phyloP scores from a whole-genome alignment of 306 rosid species.

The Medicago truncatula region DNA sequence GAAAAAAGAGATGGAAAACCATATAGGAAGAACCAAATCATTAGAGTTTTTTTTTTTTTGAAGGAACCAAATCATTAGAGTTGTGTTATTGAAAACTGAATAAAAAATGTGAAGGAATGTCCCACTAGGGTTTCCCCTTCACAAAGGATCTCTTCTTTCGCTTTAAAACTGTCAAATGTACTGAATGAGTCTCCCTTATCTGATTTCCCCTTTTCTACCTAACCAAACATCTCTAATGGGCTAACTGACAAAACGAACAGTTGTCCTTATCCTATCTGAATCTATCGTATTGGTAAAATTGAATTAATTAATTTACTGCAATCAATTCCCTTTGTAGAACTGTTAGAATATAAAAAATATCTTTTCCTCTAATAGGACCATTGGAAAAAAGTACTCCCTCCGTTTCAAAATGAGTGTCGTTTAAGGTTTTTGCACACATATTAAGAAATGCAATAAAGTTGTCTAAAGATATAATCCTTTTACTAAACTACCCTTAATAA shows the following conservation, averaged over 20 bases:
- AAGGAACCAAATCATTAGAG: background rate
- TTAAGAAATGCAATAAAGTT: no score
- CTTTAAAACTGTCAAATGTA: slow-evolving; percentile 1
- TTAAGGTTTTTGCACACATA: no score
- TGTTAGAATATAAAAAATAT: background rate
- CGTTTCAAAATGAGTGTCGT: no score
- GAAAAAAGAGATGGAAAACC: slow-evolving; percentile 21
- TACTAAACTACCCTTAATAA: no score
- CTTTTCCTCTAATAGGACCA: background rate
- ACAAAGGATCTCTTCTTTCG: background rate
- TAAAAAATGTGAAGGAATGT: background rate
- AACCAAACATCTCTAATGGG: background rate
- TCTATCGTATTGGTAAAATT: slow-evolving; percentile 20
- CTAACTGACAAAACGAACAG: background rate
- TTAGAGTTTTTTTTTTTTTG: no score
- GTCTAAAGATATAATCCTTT: no score
- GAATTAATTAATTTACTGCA: slow-evolving; percentile 10
- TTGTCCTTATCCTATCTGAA: background rate
- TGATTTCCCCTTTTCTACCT: background rate
- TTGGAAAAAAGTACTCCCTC: no score
- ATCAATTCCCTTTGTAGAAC: background rate
- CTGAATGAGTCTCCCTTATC: slow-evolving; percentile 5
- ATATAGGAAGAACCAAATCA: background rate
- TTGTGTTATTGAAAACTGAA: slow-evolving; percentile 8
- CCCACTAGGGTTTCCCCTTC: slow-evolving; percentile 13